Evolutionary conservation across 108 stramenopile genomes (phyloP), one percentile per base, ranked within the genome.

Genomic region (Fistulifera pelliculosa): DNA sequence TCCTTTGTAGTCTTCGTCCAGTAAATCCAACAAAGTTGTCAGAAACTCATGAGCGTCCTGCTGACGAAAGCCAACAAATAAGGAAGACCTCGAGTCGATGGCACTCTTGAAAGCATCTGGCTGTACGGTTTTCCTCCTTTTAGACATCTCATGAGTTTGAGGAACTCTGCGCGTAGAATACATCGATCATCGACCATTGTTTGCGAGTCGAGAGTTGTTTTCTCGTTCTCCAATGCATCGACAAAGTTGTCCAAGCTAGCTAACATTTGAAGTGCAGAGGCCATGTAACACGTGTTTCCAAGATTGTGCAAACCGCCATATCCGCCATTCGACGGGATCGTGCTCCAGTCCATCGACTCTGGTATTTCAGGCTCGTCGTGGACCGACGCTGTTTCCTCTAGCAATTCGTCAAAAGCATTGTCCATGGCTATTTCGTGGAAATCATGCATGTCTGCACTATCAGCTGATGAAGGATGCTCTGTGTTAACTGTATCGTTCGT

Each of bases 211-310:
- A 21, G 11, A n/a, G n/a, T n/a, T n/a, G n/a, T n/a, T 5, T 21
- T 45, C 7, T 45, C 44, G 19, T 21, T 17, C 6, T 27, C 24
- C 22, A 51, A 23, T 23, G 15, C 50, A n/a, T 51, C 50, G 6
- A 51, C 50, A 26, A 56, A 65, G 28, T 27, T 27, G 0, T 62
- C 50, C 50, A 51, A 23, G 22, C 50, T 51, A 1, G 56, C 56
- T 8, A 60, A 14, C 58, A 81, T 75, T 68, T 92, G 90, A n/a
- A 86, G 27, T 0, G 90, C 75, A 0, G 84, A 71, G 55, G 75
- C 79, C 49, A 88, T 58, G 65, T 86, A 92, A 60, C 90, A 92
- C 1, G 90, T 88, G 42, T 88, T 88, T 6, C 90, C 90, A 16
- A 87, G 53, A 54, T 92, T 92, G 0, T 18, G 31, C 1, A 82